Percentiles rank a stretch among this genome's conserved stretches.
Conservation (phyloP, 2,329 filamentous ascomycete genomes). For the Chrysoporthe deuterocubensis region DNA sequence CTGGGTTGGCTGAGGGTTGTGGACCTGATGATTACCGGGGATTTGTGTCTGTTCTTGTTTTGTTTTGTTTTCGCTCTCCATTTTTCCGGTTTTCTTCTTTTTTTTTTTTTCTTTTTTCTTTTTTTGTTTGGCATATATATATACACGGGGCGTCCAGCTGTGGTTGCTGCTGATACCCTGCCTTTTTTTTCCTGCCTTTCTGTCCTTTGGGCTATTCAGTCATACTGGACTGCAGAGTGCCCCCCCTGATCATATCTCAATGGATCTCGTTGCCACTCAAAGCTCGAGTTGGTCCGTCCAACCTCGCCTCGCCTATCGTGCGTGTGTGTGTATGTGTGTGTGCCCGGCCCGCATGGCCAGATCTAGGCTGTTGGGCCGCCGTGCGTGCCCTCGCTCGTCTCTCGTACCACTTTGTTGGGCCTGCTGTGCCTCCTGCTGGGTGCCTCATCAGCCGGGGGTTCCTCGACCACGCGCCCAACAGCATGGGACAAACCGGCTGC, state of each 20-base stretch:
- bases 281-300: too few species aligned
- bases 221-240: too few species aligned
- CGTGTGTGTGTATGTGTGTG: too few species aligned
- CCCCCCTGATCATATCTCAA: too few species aligned
- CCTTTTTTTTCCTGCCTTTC: neutral
- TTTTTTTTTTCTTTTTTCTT: neutral
- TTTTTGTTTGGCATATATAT: slow-evolving; percentile 10
- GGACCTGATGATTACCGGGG: neutral
- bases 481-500: too few species aligned
- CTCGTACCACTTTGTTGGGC: neutral
- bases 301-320: too few species aligned
- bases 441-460: too few species aligned
- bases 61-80: neutral
- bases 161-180: slow-evolving; percentile 25
- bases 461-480: too few species aligned
- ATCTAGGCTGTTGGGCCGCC: neutral
- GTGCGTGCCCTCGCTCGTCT: neutral
- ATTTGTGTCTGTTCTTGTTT: neutral
- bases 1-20: neutral
- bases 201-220: neutral
- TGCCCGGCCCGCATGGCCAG: neutral
- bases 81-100: neutral
- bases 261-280: too few species aligned
- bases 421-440: too few species aligned
- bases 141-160: slow-evolving; percentile 24